Evolutionary conservation across 345 rosid species (phyloP).

Genomic region (Citrus medica): DNA sequence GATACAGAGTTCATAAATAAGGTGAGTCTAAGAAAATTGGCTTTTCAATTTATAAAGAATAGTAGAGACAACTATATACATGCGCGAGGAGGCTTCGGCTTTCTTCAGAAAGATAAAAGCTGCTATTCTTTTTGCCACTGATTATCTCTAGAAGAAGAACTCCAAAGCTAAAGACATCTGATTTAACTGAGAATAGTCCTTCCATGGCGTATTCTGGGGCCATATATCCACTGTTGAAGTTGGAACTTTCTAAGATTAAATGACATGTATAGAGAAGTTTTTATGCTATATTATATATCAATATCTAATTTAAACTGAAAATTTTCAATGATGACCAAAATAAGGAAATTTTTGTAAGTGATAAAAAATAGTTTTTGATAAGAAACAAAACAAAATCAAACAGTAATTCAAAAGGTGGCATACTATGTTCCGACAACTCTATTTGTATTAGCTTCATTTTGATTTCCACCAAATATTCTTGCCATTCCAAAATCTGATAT

Average conservation of each 20-base stretch:
- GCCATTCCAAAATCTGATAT: conserved; percentile 32
- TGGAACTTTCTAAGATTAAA: neutral
- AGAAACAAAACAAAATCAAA: neutral
- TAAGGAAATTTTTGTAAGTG: neutral
- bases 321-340: neutral
- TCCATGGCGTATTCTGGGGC: conserved; percentile 3
- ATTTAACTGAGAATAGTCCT: neutral
- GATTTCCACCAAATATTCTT: conserved; percentile 23
- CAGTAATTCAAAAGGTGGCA: neutral
- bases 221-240: neutral
- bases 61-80: neutral
- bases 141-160: neutral
- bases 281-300: too few species aligned
- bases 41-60: neutral
- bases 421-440: conserved; percentile 27
- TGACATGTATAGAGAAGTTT: neutral
- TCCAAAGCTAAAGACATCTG: neutral
- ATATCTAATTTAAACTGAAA: too few species aligned
- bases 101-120: neutral
- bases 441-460: conserved; percentile 20
- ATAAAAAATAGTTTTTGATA: neutral
- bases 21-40: neutral
- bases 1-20: neutral
- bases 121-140: neutral
- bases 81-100: neutral